These are phyloP conservation scores for Vitis hybrid DNA, from an alignment of 177 flowering plant species.

Conservation along the genomic window DNA sequence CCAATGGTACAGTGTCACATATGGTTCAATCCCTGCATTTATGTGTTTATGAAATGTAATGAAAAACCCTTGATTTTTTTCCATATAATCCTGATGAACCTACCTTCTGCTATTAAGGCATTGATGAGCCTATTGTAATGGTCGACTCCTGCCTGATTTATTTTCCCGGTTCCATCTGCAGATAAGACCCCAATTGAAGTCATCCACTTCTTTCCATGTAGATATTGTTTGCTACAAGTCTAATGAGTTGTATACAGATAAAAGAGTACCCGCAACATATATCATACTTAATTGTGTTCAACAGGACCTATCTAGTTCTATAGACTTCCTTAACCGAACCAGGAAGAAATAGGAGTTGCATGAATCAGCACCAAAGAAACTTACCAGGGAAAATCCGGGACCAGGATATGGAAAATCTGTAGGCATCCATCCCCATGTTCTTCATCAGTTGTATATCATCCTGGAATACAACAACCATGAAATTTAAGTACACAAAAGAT, in stretches of 20 bases:
- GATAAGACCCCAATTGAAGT: not conserved
- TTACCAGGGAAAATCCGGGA: conserved; percentile 81
- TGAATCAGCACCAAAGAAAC: conserved; percentile 1
- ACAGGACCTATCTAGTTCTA: too few species aligned
- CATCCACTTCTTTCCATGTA: too few species aligned
- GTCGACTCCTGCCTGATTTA: conserved; percentile 79
- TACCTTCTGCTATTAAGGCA: conserved; percentile 75
- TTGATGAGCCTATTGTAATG: conserved; percentile 73
- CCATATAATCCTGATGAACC: not conserved
- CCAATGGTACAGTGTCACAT: conserved; percentile 91
- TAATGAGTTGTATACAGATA: too few species aligned
- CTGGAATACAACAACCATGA: too few species aligned
- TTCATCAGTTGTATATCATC: conserved; percentile 71
- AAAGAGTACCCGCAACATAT: too few species aligned
- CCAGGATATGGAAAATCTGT: conserved; percentile 86
- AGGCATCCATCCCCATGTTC: conserved; percentile 89
- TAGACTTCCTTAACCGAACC: too few species aligned
- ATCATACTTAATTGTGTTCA: too few species aligned
- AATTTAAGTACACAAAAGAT: too few species aligned
- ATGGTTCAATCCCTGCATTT: conserved; percentile 78
- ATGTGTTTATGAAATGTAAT: not conserved
- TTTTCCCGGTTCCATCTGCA: conserved; percentile 68
- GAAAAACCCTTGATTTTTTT: too few species aligned
- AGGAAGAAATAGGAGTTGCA: too few species aligned
- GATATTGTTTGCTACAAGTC: too few species aligned